phyloP scores from a whole-genome alignment of 768 basidiomycete genomes.

The Termitomyces sp. region DNA sequence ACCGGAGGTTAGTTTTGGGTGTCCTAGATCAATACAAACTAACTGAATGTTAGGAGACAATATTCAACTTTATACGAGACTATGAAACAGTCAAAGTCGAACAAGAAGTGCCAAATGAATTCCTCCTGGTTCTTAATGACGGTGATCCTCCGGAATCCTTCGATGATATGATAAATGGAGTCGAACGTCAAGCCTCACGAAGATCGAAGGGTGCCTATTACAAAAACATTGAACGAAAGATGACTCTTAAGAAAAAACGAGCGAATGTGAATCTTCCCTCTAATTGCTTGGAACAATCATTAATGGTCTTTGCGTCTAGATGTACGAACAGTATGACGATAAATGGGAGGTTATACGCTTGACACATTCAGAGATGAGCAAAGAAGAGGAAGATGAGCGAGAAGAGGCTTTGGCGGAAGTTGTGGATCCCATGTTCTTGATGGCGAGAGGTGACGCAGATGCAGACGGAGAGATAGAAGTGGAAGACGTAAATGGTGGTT shows the following conservation, averaged over 20 bases:
- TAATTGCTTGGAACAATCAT: not conserved
- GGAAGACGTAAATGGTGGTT: slow-evolving; percentile 37
- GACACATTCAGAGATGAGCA: slow-evolving; percentile 64
- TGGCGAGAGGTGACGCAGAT: slow-evolving; percentile 53
- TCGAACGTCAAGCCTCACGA: slow-evolving; percentile 19
- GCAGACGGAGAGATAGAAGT: slow-evolving; percentile 58
- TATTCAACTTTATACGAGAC: slow-evolving; percentile 77
- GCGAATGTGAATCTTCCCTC: slow-evolving; percentile 54
- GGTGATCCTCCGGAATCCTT: slow-evolving; percentile 37
- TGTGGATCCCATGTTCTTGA: slow-evolving; percentile 61
- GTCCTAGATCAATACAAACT: not conserved
- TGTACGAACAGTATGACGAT: slow-evolving; percentile 68
- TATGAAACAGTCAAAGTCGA: slow-evolving; percentile 87
- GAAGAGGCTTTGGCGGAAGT: slow-evolving; percentile 78
- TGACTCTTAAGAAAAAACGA: slow-evolving; percentile 82
- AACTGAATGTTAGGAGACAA: slow-evolving; percentile 46
- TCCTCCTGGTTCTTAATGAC: slow-evolving; percentile 71
- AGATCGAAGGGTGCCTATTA: slow-evolving; percentile 76
- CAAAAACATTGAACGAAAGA: slow-evolving; percentile 87
- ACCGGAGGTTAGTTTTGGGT: slow-evolving; percentile 43
- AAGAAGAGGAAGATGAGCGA: slow-evolving; percentile 76
- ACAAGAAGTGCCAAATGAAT: slow-evolving; percentile 83
- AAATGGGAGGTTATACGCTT: slow-evolving; percentile 83
- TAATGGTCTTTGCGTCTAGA: slow-evolving; percentile 32
- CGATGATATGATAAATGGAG: slow-evolving; percentile 32